Percentiles rank a stretch among this genome's conserved stretches.
Evolutionary conservation across 2,329 filamentous ascomycete genomes (phyloP).

Genomic region (Tolypocladium amazonense): DNA sequence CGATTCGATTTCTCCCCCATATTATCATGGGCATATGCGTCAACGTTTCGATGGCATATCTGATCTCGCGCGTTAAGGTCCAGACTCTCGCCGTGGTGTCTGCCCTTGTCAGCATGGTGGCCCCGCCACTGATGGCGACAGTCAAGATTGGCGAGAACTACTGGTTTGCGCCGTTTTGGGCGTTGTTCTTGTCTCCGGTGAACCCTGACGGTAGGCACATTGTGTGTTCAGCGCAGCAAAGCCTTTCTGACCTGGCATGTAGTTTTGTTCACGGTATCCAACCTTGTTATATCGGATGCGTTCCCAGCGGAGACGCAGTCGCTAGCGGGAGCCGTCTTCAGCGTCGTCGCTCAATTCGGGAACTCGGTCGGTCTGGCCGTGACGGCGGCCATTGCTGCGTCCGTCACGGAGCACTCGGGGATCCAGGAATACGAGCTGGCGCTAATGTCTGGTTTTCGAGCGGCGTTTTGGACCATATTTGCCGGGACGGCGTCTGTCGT

Average conservation of each 20-base stretch:
- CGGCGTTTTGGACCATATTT: slow-evolving; percentile 43
- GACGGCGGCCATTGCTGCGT: slow-evolving; percentile 35
- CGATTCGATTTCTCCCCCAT: slow-evolving; percentile 36
- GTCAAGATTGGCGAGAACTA: slow-evolving; percentile 35
- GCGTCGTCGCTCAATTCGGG: slow-evolving; percentile 46
- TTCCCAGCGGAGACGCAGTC: slow-evolving; percentile 45
- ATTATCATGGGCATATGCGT: slow-evolving; percentile 30
- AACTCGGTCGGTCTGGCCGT: slow-evolving; percentile 40
- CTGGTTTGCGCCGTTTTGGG: slow-evolving; percentile 36
- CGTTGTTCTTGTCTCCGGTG: slow-evolving; percentile 31
- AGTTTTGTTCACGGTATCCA: no score
- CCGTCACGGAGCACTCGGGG: slow-evolving; percentile 28
- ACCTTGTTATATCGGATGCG: slow-evolving; percentile 41
- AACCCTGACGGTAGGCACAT: slow-evolving; percentile 25
- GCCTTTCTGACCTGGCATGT: no score
- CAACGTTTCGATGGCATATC: slow-evolving; percentile 30
- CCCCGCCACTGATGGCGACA: slow-evolving; percentile 45
- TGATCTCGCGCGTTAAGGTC: slow-evolving; percentile 27
- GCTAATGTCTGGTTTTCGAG: slow-evolving; percentile 39
- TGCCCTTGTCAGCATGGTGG: slow-evolving; percentile 30
- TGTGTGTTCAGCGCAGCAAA: no score
- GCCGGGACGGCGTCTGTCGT: slow-evolving; percentile 25
- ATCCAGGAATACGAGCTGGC: slow-evolving; percentile 15
- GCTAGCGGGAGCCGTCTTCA: slow-evolving; percentile 50
- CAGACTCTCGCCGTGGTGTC: slow-evolving; percentile 26